Percentiles rank a stretch among this genome's conserved stretches.
These are phyloP conservation scores for Nothophoma quercina DNA, from an alignment of 2,329 filamentous ascomycete genomes.

Conservation along the genomic window DNA sequence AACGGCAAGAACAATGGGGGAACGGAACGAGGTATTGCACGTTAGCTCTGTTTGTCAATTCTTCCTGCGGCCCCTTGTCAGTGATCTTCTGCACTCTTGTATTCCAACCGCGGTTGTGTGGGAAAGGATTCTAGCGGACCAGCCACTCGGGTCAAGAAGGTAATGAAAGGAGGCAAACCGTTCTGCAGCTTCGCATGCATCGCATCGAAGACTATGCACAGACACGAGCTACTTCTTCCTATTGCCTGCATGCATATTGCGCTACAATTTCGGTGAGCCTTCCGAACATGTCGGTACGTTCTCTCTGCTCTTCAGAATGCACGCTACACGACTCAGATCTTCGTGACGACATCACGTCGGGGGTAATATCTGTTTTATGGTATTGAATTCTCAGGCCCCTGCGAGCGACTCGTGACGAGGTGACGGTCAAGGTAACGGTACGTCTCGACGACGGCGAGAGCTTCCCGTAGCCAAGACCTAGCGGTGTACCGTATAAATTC, in stretches of 20 bases:
- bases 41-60: not conserved
- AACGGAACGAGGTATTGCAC: not conserved
- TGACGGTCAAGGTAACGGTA: not conserved
- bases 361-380: not conserved
- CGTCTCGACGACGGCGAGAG: not conserved
- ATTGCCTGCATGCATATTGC: too few species aligned
- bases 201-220: not conserved
- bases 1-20: too few species aligned
- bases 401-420: not conserved
- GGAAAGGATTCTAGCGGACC: not conserved
- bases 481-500: slow-evolving; percentile 3
- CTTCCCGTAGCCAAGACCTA: not conserved
- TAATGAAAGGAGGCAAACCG: not conserved
- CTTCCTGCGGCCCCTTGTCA: not conserved
- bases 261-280: too few species aligned
- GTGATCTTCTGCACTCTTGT: not conserved
- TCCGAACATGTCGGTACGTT: too few species aligned
- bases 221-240: not conserved
- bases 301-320: not conserved
- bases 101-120: too few species aligned
- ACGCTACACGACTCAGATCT: not conserved
- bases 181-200: not conserved
- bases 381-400: not conserved
- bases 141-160: not conserved
- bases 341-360: not conserved